Evolutionary conservation across 1,284 basidiomycete genomes (phyloP).

Genomic region (Pseudozyma tsukubaensis): DNA sequence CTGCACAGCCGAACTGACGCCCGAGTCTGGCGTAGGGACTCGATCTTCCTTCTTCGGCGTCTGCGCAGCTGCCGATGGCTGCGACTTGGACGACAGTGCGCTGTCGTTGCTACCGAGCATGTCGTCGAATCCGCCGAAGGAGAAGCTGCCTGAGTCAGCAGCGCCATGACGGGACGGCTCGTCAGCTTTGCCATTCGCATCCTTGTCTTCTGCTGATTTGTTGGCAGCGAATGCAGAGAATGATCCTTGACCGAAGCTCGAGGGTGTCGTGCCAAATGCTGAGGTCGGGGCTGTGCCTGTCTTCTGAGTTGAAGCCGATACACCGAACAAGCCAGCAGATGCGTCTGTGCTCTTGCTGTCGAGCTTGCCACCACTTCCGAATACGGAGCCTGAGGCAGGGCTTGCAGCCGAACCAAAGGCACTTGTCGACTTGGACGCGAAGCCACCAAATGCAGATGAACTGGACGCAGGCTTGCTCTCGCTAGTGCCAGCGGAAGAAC

Average conservation of each 20-base stretch:
- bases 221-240: slow-evolving; percentile 44
- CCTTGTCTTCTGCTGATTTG: slow-evolving; percentile 37
- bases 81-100: slow-evolving; percentile 7
- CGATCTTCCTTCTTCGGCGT: slow-evolving; percentile 3
- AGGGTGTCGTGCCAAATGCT: slow-evolving; percentile 27
- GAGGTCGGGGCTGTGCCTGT: slow-evolving; percentile 5
- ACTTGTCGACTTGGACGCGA: slow-evolving; percentile 32
- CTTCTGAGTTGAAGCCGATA: slow-evolving; percentile 11
- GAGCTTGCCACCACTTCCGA: slow-evolving; percentile 42
- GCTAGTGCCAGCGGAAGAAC: background rate
- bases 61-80: slow-evolving; percentile 5
- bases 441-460: slow-evolving; percentile 39
- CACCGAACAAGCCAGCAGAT: slow-evolving; percentile 23
- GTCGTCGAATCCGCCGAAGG: slow-evolving; percentile 42
- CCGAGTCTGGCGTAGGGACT: slow-evolving; percentile 5
- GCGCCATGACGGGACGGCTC: slow-evolving; percentile 6
- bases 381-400: slow-evolving; percentile 25
- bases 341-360: slow-evolving; percentile 17
- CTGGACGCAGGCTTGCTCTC: slow-evolving; percentile 8
- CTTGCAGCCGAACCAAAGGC: slow-evolving; percentile 23
- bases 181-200: slow-evolving; percentile 12
- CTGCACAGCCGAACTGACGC: slow-evolving; percentile 17
- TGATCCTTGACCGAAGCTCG: slow-evolving; percentile 27
- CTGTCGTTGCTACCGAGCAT: slow-evolving; percentile 34
- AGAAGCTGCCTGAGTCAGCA: slow-evolving; percentile 34